phyloP scores from a whole-genome alignment of 768 basidiomycete genomes.

The Tylopilus subfusipes region DNA sequence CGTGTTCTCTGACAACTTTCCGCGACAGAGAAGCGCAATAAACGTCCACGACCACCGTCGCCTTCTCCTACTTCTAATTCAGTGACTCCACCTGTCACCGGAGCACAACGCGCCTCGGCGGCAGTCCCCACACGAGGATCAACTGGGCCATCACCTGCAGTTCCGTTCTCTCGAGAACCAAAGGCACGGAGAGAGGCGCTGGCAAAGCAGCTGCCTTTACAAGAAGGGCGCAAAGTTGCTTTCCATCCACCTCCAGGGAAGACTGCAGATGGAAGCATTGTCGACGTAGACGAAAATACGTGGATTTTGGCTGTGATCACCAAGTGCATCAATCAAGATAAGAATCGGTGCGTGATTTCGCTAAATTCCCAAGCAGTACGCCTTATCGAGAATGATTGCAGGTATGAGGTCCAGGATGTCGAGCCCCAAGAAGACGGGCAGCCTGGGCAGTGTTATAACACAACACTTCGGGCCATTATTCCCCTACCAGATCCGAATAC shows the following conservation, averaged over 20 bases:
- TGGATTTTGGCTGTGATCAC: conserved; percentile 83
- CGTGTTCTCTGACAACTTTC: neutral
- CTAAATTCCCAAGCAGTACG: neutral
- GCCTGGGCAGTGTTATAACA: conserved; percentile 66
- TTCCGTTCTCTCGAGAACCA: conserved; percentile 60
- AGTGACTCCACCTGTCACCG: conserved; percentile 26
- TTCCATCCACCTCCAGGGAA: conserved; percentile 70
- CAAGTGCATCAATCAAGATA: conserved; percentile 66
- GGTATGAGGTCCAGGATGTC: conserved; percentile 83
- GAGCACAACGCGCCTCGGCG: conserved; percentile 14
- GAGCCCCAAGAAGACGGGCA: conserved; percentile 81
- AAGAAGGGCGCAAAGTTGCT: conserved; percentile 74
- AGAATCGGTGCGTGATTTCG: conserved; percentile 49
- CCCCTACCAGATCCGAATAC: conserved; percentile 76
- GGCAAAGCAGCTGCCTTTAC: conserved; percentile 61
- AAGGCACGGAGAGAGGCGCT: conserved; percentile 64
- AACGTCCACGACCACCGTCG: conserved; percentile 69
- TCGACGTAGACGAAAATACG: conserved; percentile 45
- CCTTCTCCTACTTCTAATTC: conserved; percentile 56
- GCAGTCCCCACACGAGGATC: conserved; percentile 44
- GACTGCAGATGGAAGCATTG: conserved; percentile 45
- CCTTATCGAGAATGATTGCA: conserved; percentile 25
- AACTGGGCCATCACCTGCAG: conserved; percentile 48
- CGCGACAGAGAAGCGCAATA: conserved; percentile 64
- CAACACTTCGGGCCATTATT: conserved; percentile 67